These are phyloP conservation scores for Pythium dissimile DNA, from an alignment of 352 stramenopile species.

Conservation along the genomic window DNA sequence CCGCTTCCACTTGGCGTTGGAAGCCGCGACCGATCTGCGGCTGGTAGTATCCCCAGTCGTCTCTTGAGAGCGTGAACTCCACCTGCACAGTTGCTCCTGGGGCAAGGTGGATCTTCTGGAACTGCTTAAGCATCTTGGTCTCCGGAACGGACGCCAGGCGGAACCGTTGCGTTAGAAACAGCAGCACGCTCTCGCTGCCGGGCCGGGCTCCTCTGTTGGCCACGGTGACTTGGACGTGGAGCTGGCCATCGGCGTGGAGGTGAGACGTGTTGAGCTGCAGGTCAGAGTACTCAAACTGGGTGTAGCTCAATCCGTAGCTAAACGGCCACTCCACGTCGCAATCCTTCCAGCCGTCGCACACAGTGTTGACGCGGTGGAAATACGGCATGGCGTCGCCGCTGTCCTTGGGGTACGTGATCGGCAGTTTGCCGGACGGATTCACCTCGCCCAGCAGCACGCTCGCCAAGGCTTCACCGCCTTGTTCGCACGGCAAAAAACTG, in stretches of 20 bases:
- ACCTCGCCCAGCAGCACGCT: constrained; percentile 64
- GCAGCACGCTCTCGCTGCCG: constrained; percentile 65
- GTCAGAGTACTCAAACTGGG: constrained; percentile 54
- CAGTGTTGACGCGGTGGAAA: constrained; percentile 62
- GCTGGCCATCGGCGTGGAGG: constrained; percentile 20
- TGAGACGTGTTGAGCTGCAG: constrained; percentile 38
- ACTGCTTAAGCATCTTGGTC: constrained; percentile 73
- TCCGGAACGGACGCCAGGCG: constrained; percentile 52
- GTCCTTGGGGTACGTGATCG: constrained; percentile 71
- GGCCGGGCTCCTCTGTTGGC: constrained; percentile 45
- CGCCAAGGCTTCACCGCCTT: constrained; percentile 67
- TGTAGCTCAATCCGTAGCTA: constrained; percentile 68
- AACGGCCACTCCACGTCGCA: constrained; percentile 63
- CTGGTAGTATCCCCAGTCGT: constrained; percentile 58
- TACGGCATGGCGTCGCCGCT: constrained; percentile 54
- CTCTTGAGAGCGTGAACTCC: constrained; percentile 34
- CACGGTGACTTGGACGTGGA: constrained; percentile 55
- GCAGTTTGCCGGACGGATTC: constrained; percentile 70
- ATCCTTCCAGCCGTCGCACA: constrained; percentile 48
- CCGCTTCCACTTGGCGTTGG: constrained; percentile 27
- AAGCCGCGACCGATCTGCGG: constrained; percentile 47
- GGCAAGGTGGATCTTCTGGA: constrained; percentile 55
- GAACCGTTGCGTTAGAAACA: constrained; percentile 63
- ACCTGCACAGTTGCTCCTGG: constrained; percentile 30
- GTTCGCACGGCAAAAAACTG: constrained; percentile 73